Percentiles rank a stretch among this genome's conserved stretches.
Evolutionary conservation across 2,329 filamentous ascomycete species (phyloP).

Genomic region (Ceratocystis smalleyi): DNA sequence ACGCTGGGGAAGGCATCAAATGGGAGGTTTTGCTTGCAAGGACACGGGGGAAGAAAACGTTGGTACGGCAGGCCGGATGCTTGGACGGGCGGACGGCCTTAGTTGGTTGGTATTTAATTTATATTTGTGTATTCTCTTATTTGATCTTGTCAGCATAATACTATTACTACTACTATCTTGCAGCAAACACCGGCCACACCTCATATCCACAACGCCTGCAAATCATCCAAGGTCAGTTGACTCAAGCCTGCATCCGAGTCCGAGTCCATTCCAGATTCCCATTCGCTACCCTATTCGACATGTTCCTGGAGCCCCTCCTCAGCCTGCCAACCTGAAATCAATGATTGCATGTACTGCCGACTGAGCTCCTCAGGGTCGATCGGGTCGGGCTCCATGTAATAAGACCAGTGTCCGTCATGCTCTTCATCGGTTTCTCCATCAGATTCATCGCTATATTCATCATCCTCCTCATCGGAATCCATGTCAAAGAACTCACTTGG

Average conservation of each 20-base stretch:
- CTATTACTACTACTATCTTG: too few relatives aligned
- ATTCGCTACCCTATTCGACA: constrained; percentile 2
- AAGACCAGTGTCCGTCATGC: too few relatives aligned
- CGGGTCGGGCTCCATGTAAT: too few relatives aligned
- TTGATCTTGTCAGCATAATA: background rate
- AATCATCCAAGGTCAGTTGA: background rate
- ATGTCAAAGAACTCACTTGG: background rate
- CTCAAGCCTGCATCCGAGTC: background rate
- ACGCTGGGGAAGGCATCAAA: background rate
- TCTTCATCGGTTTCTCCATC: background rate
- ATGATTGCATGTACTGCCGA: too few relatives aligned
- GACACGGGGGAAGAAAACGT: background rate
- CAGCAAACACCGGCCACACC: too few relatives aligned
- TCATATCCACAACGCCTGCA: background rate
- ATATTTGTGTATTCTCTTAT: background rate
- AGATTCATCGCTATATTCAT: background rate
- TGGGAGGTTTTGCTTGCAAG: background rate
- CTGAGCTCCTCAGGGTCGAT: too few relatives aligned
- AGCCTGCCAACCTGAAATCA: background rate
- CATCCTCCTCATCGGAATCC: background rate
- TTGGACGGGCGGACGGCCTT: background rate
- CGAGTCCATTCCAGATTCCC: background rate
- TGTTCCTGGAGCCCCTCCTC: background rate
- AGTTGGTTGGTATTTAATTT: constrained; percentile 1
- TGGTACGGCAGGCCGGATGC: background rate